Base-by-base conservation (phyloP, 129 eudicot genomes). In the Centrapalus pauciflorus region DNA sequence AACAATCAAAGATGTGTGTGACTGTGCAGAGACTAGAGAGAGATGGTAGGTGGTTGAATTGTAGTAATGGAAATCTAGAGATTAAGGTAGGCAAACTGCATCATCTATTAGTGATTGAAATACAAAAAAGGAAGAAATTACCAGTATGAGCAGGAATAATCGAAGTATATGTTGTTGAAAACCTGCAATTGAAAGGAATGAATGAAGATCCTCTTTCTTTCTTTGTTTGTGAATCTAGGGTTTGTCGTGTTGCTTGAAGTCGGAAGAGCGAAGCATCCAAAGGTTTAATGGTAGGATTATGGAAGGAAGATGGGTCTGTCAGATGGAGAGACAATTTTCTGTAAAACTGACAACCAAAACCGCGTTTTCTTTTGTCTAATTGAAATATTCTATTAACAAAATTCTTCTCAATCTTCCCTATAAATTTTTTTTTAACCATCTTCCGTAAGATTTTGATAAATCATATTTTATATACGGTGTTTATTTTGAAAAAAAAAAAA, bases 331-430 rank as follows among this genome's bases (percentile, higher is more conserved):
- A 57, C 24, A 74, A 66, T 60, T 74, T 74, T 74, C 73, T 45
- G 61, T 24, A 63, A 46, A 66, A 9, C 68, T 66, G 79, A 75
- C 79, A 58, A 58, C 63, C 27, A 66, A 75, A 65, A 17, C 69
- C 79, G 69, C 68, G 68, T 75, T 45, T 5, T 48, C 16, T 12
- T 12, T 26, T 3, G 38, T 11, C 7, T 6, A n/a, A 5, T 9
- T n/a, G 2, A n/a, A n/a, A n/a, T n/a, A n/a, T n/a, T n/a, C n/a
- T n/a, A n/a, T n/a, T n/a, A n/a, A n/a, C n/a, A n/a, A n/a, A n/a
- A n/a, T n/a, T n/a, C n/a, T n/a, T n/a, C n/a, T n/a, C n/a, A n/a
- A n/a, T n/a, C n/a, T n/a, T n/a, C n/a, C n/a, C n/a, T n/a, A n/a
- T n/a, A n/a, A n/a, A n/a, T n/a, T n/a, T n/a, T n/a, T n/a, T n/a